These are phyloP conservation scores for Arthroderma uncinatum DNA, from an alignment of 2,329 filamentous ascomycete genomes.

Conservation along the genomic window DNA sequence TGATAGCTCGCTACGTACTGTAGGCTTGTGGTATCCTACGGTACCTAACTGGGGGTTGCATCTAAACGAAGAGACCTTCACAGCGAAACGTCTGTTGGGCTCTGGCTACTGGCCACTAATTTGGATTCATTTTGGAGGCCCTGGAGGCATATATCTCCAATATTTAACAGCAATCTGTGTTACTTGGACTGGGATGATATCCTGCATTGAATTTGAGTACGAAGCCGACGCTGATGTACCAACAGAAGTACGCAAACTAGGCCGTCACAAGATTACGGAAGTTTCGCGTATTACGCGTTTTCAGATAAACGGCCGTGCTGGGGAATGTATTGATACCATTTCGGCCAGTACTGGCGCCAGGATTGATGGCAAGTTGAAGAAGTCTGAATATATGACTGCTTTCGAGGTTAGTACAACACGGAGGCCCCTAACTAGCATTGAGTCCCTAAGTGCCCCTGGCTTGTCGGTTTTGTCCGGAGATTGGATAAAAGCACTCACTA, in stretches of 20 bases:
- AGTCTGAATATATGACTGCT: not conserved
- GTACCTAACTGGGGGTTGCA: not conserved
- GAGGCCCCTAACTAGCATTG: no score
- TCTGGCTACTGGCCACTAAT: not conserved
- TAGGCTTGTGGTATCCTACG: not conserved
- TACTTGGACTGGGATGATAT: not conserved
- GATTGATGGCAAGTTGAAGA: not conserved
- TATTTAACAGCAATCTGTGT: not conserved
- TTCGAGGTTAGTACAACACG: not conserved
- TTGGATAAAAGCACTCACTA: no score
- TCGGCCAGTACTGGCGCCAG: not conserved
- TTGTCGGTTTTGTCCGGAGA: no score
- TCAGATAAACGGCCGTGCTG: not conserved
- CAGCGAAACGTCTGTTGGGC: not conserved
- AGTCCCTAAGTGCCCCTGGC: no score
- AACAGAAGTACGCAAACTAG: not conserved
- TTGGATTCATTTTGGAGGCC: slow-evolving; percentile 2
- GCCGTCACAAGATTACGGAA: not conserved
- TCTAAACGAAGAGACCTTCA: not conserved
- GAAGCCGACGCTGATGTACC: not conserved
- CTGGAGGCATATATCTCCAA: not conserved
- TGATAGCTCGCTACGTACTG: not conserved
- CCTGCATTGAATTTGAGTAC: not conserved
- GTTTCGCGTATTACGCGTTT: not conserved
- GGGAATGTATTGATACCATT: not conserved